Evolutionary conservation across 2,329 filamentous ascomycete genomes (phyloP).

Genomic region (Ophiocordyceps unilateralis): DNA sequence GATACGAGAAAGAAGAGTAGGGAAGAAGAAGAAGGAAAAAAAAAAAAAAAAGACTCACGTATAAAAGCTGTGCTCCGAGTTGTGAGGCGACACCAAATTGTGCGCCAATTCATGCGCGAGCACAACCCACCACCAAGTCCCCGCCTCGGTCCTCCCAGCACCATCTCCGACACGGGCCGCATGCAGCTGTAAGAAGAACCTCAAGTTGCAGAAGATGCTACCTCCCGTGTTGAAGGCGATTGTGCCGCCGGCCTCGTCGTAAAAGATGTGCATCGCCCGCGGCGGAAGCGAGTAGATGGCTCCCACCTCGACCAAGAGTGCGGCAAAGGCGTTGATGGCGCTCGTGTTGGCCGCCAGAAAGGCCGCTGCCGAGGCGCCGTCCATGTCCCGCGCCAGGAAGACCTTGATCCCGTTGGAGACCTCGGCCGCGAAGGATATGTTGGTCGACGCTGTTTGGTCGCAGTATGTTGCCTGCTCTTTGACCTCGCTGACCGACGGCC

Average conservation of each 20-base stretch:
- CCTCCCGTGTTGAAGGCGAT: conserved; percentile 87
- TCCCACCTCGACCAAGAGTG: conserved; percentile 50
- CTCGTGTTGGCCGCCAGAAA: conserved; percentile 46
- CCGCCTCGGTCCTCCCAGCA: conserved; percentile 43
- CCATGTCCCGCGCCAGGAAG: conserved; percentile 44
- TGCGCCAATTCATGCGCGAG: conserved; percentile 90
- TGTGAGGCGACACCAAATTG: conserved; percentile 69
- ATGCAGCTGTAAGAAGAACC: conserved; percentile 73
- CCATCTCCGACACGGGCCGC: conserved; percentile 29
- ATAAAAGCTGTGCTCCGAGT: conserved; percentile 66
- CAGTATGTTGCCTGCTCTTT: conserved; percentile 78
- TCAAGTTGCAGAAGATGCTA: conserved; percentile 83
- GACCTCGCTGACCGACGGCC: conserved; percentile 53
- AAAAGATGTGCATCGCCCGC: conserved; percentile 67
- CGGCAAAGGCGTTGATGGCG: conserved; percentile 52
- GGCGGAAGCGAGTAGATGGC: conserved; percentile 55
- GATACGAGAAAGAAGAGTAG: background rate
- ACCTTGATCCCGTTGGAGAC: conserved; percentile 57
- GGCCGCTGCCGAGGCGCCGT: conserved; percentile 18
- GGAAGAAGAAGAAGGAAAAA: background rate
- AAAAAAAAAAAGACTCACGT: conserved; percentile 31
- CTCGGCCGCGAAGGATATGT: conserved; percentile 54
- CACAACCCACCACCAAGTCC: conserved; percentile 89
- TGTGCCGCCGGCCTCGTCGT: conserved; percentile 59
- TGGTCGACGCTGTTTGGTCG: conserved; percentile 56